Base-by-base conservation (phyloP, 1,284 basidiomycete species). In the Cryptococcus jaspeensis region DNA sequence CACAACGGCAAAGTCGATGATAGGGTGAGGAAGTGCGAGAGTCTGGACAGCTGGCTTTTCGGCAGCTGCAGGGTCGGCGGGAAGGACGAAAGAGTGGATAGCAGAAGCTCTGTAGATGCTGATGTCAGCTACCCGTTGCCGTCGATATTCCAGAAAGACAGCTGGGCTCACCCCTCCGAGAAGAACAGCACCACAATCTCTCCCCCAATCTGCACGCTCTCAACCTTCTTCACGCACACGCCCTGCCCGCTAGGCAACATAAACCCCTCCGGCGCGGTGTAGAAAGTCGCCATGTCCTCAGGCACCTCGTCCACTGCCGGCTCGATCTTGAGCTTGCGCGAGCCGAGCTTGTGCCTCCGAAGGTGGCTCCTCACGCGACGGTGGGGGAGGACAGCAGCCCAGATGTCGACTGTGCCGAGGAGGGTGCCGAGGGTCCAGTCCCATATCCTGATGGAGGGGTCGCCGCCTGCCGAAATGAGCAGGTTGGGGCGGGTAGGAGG, bases 391-490 rank as follows among this genome's bases (percentile, higher is more conserved):
- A 90, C 83, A 0, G 73, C 68, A 1, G 84, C 79, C 49, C 79
- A 75, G 28, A 93, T 79, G 3, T 77, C 72, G 13, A 93, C 77
- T 28, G 85, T 82, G 36, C 78, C 76, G 18, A 81, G 71, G 23
- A 84, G 72, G 42, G 65, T 66, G 0, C 90, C 90, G 0, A 78
- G 79, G 72, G 84, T 81, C 87, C 88, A 91, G 60, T 89, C 83
- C 88, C 90, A 95, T 16, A 92, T 66, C 70, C 87, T 86, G 22
- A 96, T 74, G 48, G 81, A 78, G 0, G 83, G 79, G 68, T 95
- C 92, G 0, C 92, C 93, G n/a, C 93, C 93, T 1, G 88, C 93
- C 0, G 90, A 91, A 5, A 95, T 79, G 35, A 96, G 79, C 1
- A 77, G 65, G 0, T 76, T 67, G 2, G 82, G 82, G 5, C 80